Conservation (phyloP, 2,329 filamentous ascomycete genomes). For the Apiospora saccharicola region DNA sequence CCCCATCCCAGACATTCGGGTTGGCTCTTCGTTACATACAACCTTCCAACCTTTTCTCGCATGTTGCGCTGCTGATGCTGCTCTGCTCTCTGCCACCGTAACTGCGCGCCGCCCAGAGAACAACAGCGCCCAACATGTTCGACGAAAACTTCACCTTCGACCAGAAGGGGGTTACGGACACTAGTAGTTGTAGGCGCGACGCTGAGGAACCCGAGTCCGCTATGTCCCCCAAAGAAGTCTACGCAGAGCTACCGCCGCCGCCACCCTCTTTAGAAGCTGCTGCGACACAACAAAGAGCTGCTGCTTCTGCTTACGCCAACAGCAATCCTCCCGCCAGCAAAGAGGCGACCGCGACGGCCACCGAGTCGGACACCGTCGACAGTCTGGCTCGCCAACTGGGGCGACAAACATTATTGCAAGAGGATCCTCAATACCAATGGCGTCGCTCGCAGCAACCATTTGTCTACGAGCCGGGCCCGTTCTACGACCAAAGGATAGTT, state of each 20-base stretch:
- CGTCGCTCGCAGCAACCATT: not conserved
- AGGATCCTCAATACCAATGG: conserved; percentile 19
- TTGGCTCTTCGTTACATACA: conserved; percentile 20
- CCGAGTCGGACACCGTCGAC: conserved; percentile 27
- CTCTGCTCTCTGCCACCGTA: conserved; percentile 19
- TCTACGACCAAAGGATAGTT: conserved; percentile 17
- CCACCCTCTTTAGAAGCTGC: conserved; percentile 10
- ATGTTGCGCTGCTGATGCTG: conserved; percentile 15
- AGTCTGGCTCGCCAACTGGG: conserved; percentile 33
- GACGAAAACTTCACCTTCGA: conserved; percentile 35
- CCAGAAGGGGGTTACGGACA: conserved; percentile 28
- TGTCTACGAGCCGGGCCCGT: not conserved
- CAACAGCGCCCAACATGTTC: conserved; percentile 32
- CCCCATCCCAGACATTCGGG: conserved; percentile 22
- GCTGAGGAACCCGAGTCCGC: conserved; percentile 33
- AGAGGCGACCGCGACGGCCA: conserved; percentile 20
- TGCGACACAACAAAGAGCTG: conserved; percentile 18
- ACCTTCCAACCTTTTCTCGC: conserved; percentile 12
- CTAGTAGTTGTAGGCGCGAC: not conserved
- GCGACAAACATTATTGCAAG: conserved; percentile 32
- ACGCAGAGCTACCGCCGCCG: conserved; percentile 20
- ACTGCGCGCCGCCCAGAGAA: conserved; percentile 16
- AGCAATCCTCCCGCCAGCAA: not conserved
- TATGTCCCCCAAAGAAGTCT: conserved; percentile 29
- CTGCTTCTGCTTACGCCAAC: not conserved